Evolutionary conservation across 306 rosid species (phyloP).

Genomic region (Medicago truncatula): MtrunA17r5.0-ANR NC_053049.1:39909501-39910000

Average conservation of each 20-base stretch:
- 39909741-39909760: background rate
- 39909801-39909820: too few species aligned
- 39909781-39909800: too few species aligned
- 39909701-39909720: background rate
- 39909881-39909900: too few species aligned
- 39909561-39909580: too few species aligned
- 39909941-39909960: background rate
- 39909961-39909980: background rate
- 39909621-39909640: background rate
- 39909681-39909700: background rate
- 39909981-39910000: conserved; percentile 22
- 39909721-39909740: background rate
- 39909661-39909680: too few species aligned
- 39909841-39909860: too few species aligned
- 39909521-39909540: conserved; percentile 15
- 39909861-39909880: too few species aligned
- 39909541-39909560: background rate
- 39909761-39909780: too few species aligned
- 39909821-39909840: too few species aligned
- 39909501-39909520: conserved; percentile 17
- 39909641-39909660: background rate
- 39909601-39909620: conserved; percentile 13
- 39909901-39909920: too few species aligned
- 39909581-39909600: background rate
- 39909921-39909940: background rate